Percentiles rank a stretch among this genome's conserved stretches.
Conservation (phyloP, 371 early-diverging fungal genomes). For the Circinella minor region DNA sequence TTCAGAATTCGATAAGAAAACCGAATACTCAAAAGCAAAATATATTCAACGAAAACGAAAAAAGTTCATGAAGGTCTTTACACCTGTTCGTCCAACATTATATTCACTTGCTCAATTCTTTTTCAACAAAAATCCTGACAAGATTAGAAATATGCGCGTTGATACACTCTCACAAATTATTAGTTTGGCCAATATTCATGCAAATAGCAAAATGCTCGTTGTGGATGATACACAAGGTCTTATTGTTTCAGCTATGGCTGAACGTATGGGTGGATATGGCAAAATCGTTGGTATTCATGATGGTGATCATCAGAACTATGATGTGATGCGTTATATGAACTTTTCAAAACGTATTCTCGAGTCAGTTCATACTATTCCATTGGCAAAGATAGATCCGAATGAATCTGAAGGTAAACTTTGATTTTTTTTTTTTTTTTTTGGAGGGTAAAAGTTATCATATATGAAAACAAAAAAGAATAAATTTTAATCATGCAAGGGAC, state of each 20-base stretch:
- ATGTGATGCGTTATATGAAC: constrained; percentile 83
- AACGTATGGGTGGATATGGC: constrained; percentile 83
- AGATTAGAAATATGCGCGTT: constrained; percentile 86
- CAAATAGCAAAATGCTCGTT: constrained; percentile 67
- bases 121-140: constrained; percentile 78
- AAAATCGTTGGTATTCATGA: constrained; percentile 75
- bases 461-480: no score
- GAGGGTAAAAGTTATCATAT: no score
- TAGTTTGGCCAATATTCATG: constrained; percentile 79
- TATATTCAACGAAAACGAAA: constrained; percentile 92
- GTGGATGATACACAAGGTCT: constrained; percentile 93
- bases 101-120: constrained; percentile 81
- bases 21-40: constrained; percentile 95
- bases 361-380: constrained; percentile 71
- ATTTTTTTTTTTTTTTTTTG: no score
- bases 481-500: background rate
- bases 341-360: constrained; percentile 57
- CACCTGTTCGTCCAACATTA: constrained; percentile 80
- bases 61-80: constrained; percentile 92
- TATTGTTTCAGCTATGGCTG: constrained; percentile 77
- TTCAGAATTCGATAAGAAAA: constrained; percentile 87
- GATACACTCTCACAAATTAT: constrained; percentile 95
- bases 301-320: constrained; percentile 77
- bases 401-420: constrained; percentile 60
- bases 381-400: constrained; percentile 61